Conservation (phyloP, 2,329 filamentous ascomycete genomes). For the Xylaria sp. region DNA sequence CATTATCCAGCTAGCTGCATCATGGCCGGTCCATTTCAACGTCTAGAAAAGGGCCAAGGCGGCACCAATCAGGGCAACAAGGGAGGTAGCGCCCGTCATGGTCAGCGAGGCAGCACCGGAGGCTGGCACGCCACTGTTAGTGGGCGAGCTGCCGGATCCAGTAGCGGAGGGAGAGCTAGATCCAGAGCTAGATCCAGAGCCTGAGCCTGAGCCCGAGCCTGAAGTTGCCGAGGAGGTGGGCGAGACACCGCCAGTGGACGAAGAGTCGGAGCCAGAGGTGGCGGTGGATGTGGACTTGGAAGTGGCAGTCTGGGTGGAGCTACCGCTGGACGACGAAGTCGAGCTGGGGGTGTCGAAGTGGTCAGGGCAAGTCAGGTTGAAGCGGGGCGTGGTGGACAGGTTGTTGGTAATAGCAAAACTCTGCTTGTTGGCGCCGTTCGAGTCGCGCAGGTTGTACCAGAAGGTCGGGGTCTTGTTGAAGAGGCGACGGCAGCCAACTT, state of each 20-base stretch:
- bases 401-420: conserved; percentile 41
- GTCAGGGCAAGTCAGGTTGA: conserved; percentile 40
- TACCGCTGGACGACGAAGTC: conserved; percentile 28
- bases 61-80: conserved; percentile 33
- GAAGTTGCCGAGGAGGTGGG: conserved; percentile 4
- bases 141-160: conserved; percentile 21
- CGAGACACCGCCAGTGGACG: not conserved
- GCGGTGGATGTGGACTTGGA: conserved; percentile 19
- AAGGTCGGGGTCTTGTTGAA: conserved; percentile 48
- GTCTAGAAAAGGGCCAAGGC: conserved; percentile 33
- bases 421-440: conserved; percentile 45
- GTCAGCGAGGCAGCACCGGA: conserved; percentile 29
- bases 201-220: conserved; percentile 16
- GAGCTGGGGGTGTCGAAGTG: conserved; percentile 32
- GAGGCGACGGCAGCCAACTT: conserved; percentile 47
- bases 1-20: conserved; percentile 8
- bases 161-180: conserved; percentile 23
- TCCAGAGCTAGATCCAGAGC: conserved; percentile 24
- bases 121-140: not conserved
- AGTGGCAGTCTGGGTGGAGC: conserved; percentile 16
- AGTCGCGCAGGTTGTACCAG: conserved; percentile 51
- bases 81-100: conserved; percentile 33
- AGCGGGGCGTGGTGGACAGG: conserved; percentile 38
- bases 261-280: conserved; percentile 16
- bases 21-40: conserved; percentile 17